Percentiles rank a stretch among this genome's conserved stretches.
These are phyloP conservation scores for Aspergillus sclerotioniger DNA, from an alignment of 495 filamentous ascomycete genomes.

Conservation along the genomic window DNA sequence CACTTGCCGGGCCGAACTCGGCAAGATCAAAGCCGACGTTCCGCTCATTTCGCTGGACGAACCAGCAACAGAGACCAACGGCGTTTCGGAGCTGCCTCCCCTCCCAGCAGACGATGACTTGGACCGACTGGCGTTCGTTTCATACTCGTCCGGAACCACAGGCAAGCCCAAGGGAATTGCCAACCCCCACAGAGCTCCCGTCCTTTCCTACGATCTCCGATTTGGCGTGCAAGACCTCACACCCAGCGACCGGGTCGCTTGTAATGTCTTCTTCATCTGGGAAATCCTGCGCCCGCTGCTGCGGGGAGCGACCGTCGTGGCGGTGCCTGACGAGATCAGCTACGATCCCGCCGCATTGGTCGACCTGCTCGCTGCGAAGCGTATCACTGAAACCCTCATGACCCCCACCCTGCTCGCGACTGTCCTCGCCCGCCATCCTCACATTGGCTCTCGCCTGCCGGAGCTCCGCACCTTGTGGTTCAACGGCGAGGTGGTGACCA, in stretches of 20 bases:
- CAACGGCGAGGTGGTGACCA: constrained; percentile 70
- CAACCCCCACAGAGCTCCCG: constrained; percentile 63
- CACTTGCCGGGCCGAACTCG: constrained; percentile 53
- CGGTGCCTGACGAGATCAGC: constrained; percentile 64
- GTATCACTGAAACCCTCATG: constrained; percentile 68
- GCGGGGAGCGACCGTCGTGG: constrained; percentile 64
- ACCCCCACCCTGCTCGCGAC: constrained; percentile 69
- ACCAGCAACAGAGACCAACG: constrained; percentile 35
- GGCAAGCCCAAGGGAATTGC: constrained; percentile 69
- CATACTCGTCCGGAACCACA: constrained; percentile 66
- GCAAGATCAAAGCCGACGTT: constrained; percentile 54
- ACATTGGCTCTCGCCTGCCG: constrained; percentile 55
- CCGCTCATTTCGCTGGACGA: constrained; percentile 58
- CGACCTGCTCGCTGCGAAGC: constrained; percentile 56
- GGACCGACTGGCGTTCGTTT: constrained; percentile 63
- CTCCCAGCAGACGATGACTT: constrained; percentile 58
- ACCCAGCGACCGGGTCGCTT: constrained; percentile 65
- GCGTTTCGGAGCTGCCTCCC: constrained; percentile 36
- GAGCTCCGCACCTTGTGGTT: constrained; percentile 63
- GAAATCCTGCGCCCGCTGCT: constrained; percentile 69
- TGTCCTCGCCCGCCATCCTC: constrained; percentile 57
- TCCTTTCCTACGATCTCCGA: constrained; percentile 63
- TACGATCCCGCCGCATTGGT: constrained; percentile 67
- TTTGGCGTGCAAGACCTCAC: constrained; percentile 60
- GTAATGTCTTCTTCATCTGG: constrained; percentile 75